A percentile compares a stretch with the other conserved stretches of the same genome.
phyloP scores from a whole-genome alignment of 495 filamentous ascomycete species.

The Podospora pseudoanserina region DNA sequence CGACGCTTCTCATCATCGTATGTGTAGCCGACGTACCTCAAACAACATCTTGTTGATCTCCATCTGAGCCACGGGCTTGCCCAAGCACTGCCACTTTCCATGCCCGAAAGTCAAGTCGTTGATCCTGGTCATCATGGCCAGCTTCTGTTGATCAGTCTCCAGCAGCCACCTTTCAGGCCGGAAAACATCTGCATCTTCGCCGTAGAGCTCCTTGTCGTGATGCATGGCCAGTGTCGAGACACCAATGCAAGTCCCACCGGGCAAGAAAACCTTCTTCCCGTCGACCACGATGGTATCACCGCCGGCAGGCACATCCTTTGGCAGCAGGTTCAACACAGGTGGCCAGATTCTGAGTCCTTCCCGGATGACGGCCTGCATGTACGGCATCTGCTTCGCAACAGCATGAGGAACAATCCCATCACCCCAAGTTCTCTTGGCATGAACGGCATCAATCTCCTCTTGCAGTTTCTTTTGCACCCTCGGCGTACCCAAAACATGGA shows the following conservation, averaged over 20 bases:
- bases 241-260: conserved; percentile 47
- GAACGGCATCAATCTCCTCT: conserved; percentile 50
- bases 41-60: conserved; percentile 51
- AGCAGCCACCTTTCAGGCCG: conserved; percentile 55
- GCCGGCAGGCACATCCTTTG: conserved; percentile 41
- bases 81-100: conserved; percentile 40
- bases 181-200: conserved; percentile 45
- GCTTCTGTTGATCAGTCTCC: conserved; percentile 26
- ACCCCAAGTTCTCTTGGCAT: conserved; percentile 9
- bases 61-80: conserved; percentile 35
- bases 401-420: conserved; percentile 33
- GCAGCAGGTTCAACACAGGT: conserved; percentile 34
- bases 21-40: conserved; percentile 37
- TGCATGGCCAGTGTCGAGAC: conserved; percentile 32
- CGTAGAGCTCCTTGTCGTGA: conserved; percentile 38
- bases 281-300: conserved; percentile 43
- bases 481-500: conserved; percentile 48
- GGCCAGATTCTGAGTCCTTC: conserved; percentile 47
- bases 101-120: conserved; percentile 35
- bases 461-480: conserved; percentile 51
- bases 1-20: background rate
- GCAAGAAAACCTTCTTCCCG: conserved; percentile 50
- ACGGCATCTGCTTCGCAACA: conserved; percentile 44
- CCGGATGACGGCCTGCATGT: conserved; percentile 49
- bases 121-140: conserved; percentile 19